Conservation (phyloP, 129 eudicot species). For the Arctium lappa region DNA sequence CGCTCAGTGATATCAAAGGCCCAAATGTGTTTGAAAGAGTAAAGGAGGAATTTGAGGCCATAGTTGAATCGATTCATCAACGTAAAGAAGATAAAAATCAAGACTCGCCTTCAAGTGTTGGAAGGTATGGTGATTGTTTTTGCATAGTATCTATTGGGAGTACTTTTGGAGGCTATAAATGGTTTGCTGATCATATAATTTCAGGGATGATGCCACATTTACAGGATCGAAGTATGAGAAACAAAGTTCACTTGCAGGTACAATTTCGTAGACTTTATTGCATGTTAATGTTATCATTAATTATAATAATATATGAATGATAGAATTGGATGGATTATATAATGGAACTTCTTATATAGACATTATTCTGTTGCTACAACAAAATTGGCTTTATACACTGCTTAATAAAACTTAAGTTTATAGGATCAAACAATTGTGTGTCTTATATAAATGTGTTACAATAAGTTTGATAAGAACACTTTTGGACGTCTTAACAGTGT, state of each 20-base stretch:
- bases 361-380: not conserved
- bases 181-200: not conserved
- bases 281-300: not conserved
- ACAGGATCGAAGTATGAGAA: constrained; percentile 29
- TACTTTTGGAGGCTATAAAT: not conserved
- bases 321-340: not conserved
- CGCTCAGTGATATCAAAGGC: constrained; percentile 54
- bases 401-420: no score
- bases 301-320: not conserved
- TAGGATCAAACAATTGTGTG: no score
- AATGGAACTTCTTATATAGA: not conserved
- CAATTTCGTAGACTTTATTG: not conserved
- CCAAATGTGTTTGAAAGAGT: constrained; percentile 74
- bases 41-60: constrained; percentile 82
- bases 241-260: constrained; percentile 37
- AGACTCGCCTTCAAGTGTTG: constrained; percentile 24
- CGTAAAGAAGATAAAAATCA: constrained; percentile 36
- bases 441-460: no score
- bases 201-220: constrained; percentile 34
- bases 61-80: constrained; percentile 49
- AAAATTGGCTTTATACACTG: no score
- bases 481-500: not conserved
- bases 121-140: constrained; percentile 18
- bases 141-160: not conserved
- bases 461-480: not conserved